Evolutionary conservation across 2,329 filamentous ascomycete genomes (phyloP), one percentile per base, ranked within the genome.

Genomic region (Cercospora sojina): DNA sequence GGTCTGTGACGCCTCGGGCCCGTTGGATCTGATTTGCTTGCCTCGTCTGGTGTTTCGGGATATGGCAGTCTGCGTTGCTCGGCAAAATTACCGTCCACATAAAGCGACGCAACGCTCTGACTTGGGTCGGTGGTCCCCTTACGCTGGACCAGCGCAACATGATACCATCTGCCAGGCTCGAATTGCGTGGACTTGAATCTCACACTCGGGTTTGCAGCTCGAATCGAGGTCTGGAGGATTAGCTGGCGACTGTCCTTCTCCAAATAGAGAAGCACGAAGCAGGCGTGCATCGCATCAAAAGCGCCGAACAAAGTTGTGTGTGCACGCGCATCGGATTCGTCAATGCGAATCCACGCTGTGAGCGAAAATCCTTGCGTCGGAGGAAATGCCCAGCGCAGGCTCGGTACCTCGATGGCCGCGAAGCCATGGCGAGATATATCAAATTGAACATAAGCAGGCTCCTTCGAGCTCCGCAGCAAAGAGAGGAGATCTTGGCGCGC

Each of bases 231-330:
- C 80, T 99, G 95, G 5, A 99, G 83, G 71, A 99, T 99, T 71
- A 99, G 91, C 79, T 97, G 95, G 67, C 87, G 91, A 1, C 92
- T 96, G 77, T 97, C 93, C 75, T 90, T 93, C 77, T 99, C 96
- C 43, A 99, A 84, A 75, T 99, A 99, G 67, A 93, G 89, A 72
- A 99, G 87, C 38, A 99, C 81, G 75, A 99, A 99, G 78, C 95
- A 99, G 5, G 91, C 92, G 78, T 98, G 94, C 5, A 88, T 92
- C 3, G 90, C 85, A 79, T 99, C 95, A 78, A 96, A 98, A 8
- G 95, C 92, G 27, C 95, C 95, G 77, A 99, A 99, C 13, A 99
- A 86, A 0, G 95, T 99, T 0, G 95, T 99, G 77, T 99, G 95
- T 16, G 91, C 89, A 55, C 87, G 86, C 5, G 87, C 82, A 77